phyloP scores from a whole-genome alignment of 805 yeast species.

The Saturnispora diversa region DNA sequence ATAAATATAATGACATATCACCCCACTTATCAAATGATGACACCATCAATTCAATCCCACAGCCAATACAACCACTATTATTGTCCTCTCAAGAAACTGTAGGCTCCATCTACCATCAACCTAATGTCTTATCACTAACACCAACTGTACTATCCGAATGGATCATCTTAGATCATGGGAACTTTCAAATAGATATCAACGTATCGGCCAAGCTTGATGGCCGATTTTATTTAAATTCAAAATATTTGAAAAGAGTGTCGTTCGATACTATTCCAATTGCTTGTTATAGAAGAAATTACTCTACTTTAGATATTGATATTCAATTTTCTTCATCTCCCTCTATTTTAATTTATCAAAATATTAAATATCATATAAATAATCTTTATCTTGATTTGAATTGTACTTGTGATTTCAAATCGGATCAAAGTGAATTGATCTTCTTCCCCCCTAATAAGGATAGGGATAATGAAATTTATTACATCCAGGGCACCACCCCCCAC shows the following conservation, averaged over 20 bases:
- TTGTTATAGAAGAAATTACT: constrained; percentile 21
- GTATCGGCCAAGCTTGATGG: constrained; percentile 15
- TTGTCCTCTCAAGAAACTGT: no score
- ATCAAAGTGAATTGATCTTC: no score
- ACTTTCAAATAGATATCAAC: not conserved
- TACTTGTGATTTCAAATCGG: constrained; percentile 16
- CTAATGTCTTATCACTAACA: no score
- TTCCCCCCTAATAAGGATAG: no score
- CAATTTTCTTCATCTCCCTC: not conserved
- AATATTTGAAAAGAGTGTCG: constrained; percentile 7
- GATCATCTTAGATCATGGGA: no score
- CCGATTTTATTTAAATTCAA: constrained; percentile 17
- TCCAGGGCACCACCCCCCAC: not conserved
- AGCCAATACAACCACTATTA: no score
- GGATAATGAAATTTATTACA: no score
- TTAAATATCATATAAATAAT: not conserved
- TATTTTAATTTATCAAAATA: not conserved
- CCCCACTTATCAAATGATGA: no score
- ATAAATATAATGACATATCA: no score
- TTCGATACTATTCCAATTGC: constrained; percentile 15
- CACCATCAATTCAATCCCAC: no score
- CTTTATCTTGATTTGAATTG: constrained; percentile 11
- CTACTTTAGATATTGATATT: constrained; percentile 1
- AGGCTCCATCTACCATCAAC: no score
- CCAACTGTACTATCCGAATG: no score